phyloP scores from a whole-genome alignment of 2,329 filamentous ascomycete species.

The Monosporascus sp. region DNA sequence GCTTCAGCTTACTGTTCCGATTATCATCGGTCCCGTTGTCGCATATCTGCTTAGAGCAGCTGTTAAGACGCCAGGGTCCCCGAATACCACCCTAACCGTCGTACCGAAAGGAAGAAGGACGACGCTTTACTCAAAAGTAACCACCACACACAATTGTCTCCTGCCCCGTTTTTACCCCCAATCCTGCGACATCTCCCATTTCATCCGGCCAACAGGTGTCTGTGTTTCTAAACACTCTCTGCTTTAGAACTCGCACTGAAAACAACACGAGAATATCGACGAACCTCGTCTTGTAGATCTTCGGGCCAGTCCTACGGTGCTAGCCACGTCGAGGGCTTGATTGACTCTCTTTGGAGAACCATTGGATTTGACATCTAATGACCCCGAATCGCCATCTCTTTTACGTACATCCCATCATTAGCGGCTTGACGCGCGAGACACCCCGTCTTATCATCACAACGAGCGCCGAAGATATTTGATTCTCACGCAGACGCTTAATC shows the following conservation, averaged over 20 bases:
- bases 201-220: background rate
- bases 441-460: background rate
- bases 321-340: background rate
- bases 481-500: too few relatives aligned
- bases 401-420: background rate
- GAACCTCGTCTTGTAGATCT: background rate
- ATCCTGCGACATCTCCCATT: background rate
- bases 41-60: too few relatives aligned
- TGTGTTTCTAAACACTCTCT: background rate
- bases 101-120: background rate
- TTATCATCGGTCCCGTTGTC: too few relatives aligned
- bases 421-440: background rate
- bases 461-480: too few relatives aligned
- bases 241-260: background rate
- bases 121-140: background rate
- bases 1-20: too few relatives aligned
- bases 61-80: background rate
- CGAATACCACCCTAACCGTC: slow-evolving; percentile 1
- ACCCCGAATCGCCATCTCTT: background rate
- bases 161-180: background rate
- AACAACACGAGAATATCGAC: background rate
- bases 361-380: background rate
- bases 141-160: background rate
- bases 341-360: background rate
- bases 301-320: background rate